Conservation (phyloP, 805 yeast species). For the Ogataea wickerhamii region DNA sequence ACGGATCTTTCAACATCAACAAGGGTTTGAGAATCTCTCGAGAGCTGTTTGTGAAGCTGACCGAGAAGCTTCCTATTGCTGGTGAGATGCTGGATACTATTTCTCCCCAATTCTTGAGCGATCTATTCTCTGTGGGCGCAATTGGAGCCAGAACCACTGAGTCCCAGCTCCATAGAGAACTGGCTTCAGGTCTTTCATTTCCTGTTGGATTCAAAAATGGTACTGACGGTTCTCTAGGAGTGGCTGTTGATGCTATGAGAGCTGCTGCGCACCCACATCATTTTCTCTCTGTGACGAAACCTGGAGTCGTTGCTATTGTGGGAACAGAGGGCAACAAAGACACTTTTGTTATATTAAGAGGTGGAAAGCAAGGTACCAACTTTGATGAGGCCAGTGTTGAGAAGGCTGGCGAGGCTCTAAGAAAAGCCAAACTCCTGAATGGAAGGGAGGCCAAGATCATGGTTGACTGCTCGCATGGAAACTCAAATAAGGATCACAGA, state of each 20-base stretch:
- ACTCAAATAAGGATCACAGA: constrained; percentile 83
- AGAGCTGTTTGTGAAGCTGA: constrained; percentile 78
- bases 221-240: constrained; percentile 93
- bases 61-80: constrained; percentile 85
- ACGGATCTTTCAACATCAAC: constrained; percentile 88
- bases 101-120: constrained; percentile 92
- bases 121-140: constrained; percentile 93
- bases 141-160: constrained; percentile 99
- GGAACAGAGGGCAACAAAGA: constrained; percentile 93
- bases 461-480: constrained; percentile 98
- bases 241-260: constrained; percentile 89
- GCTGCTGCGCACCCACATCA: constrained; percentile 94
- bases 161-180: constrained; percentile 94
- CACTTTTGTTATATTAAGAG: constrained; percentile 88
- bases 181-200: constrained; percentile 95
- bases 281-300: constrained; percentile 91
- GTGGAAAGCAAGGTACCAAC: constrained; percentile 92
- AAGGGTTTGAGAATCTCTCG: constrained; percentile 90
- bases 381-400: constrained; percentile 73
- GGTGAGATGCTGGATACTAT: constrained; percentile 98
- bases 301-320: constrained; percentile 93
- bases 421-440: constrained; percentile 37
- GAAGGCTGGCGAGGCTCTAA: constrained; percentile 59
- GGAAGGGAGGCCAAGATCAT: constrained; percentile 63
- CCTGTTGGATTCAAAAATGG: constrained; percentile 99